These are phyloP conservation scores for Mycena metata DNA, from an alignment of 768 basidiomycete species.

Conservation along the genomic window DNA sequence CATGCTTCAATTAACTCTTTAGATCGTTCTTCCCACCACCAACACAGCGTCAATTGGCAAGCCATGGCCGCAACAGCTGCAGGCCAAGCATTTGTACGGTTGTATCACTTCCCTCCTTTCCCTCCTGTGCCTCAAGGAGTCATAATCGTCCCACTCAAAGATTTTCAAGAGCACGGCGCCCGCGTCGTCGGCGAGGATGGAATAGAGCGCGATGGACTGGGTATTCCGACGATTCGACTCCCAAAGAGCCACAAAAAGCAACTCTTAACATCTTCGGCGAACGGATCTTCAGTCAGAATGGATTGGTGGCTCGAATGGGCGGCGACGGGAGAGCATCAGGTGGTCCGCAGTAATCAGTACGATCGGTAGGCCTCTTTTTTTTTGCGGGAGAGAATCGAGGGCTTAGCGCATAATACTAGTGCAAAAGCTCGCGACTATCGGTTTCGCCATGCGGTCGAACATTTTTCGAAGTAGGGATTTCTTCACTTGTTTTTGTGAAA, in stretches of 20 bases:
- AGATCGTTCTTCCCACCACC: too few species aligned
- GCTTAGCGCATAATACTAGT: neutral
- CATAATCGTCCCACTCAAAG: constrained; percentile 57
- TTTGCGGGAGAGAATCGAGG: neutral
- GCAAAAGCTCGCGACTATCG: neutral
- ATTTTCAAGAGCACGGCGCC: constrained; percentile 56
- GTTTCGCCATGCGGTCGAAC: neutral
- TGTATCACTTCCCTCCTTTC: constrained; percentile 61
- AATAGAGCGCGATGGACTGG: constrained; percentile 26
- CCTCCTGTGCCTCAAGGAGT: constrained; percentile 57
- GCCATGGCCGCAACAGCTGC: too few species aligned
- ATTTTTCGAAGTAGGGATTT: constrained; percentile 16
- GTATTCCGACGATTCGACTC: constrained; percentile 28
- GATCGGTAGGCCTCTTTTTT: constrained; percentile 19
- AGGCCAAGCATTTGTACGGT: neutral
- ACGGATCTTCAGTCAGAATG: neutral
- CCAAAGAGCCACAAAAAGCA: constrained; percentile 1
- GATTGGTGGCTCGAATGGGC: constrained; percentile 33
- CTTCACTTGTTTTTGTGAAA: neutral
- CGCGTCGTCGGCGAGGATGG: constrained; percentile 3
- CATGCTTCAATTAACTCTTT: too few species aligned
- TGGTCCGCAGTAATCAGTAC: neutral
- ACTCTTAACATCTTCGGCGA: neutral
- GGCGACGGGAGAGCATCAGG: neutral
- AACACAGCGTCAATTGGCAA: too few species aligned